A percentile compares a stretch with the other conserved stretches of the same genome.
phyloP scores from a whole-genome alignment of 495 filamentous ascomycete species.

The Arthonia radiata region DNA sequence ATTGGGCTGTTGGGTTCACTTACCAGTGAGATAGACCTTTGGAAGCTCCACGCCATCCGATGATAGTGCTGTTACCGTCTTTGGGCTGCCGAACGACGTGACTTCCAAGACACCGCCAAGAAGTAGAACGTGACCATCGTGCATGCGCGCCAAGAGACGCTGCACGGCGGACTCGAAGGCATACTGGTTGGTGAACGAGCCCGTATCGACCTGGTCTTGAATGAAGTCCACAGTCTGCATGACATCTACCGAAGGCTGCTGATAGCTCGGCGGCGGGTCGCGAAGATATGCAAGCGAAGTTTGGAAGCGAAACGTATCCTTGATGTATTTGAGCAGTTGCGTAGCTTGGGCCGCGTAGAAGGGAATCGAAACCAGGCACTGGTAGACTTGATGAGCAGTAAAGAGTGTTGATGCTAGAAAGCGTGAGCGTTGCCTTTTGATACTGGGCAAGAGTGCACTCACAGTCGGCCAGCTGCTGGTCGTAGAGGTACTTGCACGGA shows the following conservation, averaged over 20 bases:
- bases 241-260: conserved; percentile 27
- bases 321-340: conserved; percentile 26
- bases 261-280: conserved; percentile 29
- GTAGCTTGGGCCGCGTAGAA: conserved; percentile 27
- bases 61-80: conserved; percentile 21
- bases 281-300: conserved; percentile 28
- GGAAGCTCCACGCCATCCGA: conserved; percentile 22
- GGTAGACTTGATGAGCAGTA: too few relatives aligned
- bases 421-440: too few relatives aligned
- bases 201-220: conserved; percentile 14
- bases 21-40: conserved; percentile 20
- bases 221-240: conserved; percentile 19
- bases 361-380: conserved; percentile 28
- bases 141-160: conserved; percentile 15
- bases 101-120: conserved; percentile 16
- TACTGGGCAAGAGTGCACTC: too few relatives aligned
- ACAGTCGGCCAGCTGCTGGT: too few relatives aligned
- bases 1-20: conserved; percentile 1
- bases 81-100: conserved; percentile 21
- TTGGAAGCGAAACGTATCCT: conserved; percentile 31
- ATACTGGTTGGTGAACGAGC: conserved; percentile 21
- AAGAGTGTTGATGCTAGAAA: too few relatives aligned
- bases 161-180: conserved; percentile 25
- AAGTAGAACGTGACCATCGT: conserved; percentile 25
- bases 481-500: too few relatives aligned